A percentile compares a stretch with the other conserved stretches of the same genome.
phyloP scores from a whole-genome alignment of 768 basidiomycete species.

The Leccinum uliginosum region DNA sequence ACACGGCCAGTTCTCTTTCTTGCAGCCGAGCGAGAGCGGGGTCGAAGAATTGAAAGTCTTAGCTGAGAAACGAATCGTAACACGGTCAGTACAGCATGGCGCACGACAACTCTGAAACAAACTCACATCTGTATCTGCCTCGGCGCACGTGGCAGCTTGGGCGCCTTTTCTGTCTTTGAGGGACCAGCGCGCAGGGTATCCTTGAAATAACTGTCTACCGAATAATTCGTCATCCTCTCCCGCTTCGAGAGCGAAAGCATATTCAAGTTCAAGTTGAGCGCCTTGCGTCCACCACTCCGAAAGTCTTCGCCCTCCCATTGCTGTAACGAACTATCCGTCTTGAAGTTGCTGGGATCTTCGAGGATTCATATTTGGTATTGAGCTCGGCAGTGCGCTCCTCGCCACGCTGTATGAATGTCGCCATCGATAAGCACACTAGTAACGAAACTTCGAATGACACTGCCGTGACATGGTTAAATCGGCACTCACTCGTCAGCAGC shows the following conservation, averaged over 20 bases:
- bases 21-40: conserved; percentile 74
- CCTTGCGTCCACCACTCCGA: conserved; percentile 68
- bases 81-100: too few relatives aligned
- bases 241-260: conserved; percentile 88
- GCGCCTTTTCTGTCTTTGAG: conserved; percentile 74
- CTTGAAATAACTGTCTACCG: conserved; percentile 93
- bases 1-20: conserved; percentile 79
- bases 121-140: conserved; percentile 82
- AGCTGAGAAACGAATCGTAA: conserved; percentile 39
- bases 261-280: conserved; percentile 68
- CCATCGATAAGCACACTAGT: conserved; percentile 70
- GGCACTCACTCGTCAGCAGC: conserved; percentile 63
- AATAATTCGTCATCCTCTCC: conserved; percentile 91
- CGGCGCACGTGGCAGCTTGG: conserved; percentile 80
- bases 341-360: conserved; percentile 96
- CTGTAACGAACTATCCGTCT: conserved; percentile 85
- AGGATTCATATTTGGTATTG: conserved; percentile 88
- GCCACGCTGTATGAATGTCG: conserved; percentile 86
- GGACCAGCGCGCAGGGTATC: conserved; percentile 80
- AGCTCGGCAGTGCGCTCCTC: conserved; percentile 88
- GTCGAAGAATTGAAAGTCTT: conserved; percentile 98
- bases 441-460: background rate
- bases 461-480: background rate
- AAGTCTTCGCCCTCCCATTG: conserved; percentile 98
- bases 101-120: background rate